Evolutionary conservation across 306 rosid species (phyloP).

Genomic region (Glycine latifolia): DNA sequence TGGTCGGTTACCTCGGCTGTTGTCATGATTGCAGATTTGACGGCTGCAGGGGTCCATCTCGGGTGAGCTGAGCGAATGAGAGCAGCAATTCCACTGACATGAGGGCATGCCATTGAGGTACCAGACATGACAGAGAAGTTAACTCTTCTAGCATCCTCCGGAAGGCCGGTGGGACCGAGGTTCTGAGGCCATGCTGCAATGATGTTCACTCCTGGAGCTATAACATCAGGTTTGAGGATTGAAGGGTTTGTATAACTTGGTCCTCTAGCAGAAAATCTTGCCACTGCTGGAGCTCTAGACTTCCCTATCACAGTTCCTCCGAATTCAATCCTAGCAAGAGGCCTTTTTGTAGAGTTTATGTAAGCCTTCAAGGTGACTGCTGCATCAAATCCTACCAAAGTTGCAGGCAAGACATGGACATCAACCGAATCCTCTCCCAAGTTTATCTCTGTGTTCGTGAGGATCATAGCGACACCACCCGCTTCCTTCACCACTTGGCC

Average conservation of each 20-base stretch:
- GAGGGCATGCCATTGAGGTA: slow-evolving; percentile 97
- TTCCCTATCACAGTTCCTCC: slow-evolving; percentile 82
- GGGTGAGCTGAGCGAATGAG: slow-evolving; percentile 80
- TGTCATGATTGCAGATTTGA: slow-evolving; percentile 88
- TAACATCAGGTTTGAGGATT: slow-evolving; percentile 90
- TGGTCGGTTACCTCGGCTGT: slow-evolving; percentile 71
- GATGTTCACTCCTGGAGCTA: slow-evolving; percentile 97
- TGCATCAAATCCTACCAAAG: slow-evolving; percentile 83
- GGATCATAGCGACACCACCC: slow-evolving; percentile 89
- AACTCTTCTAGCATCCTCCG: slow-evolving; percentile 79
- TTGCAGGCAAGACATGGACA: slow-evolving; percentile 94
- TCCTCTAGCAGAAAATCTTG: slow-evolving; percentile 88
- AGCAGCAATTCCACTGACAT: slow-evolving; percentile 87
- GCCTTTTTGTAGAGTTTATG: slow-evolving; percentile 70
- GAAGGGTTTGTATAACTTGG: slow-evolving; percentile 87
- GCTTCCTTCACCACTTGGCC: slow-evolving; percentile 90
- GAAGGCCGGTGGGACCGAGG: slow-evolving; percentile 86
- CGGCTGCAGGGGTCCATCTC: slow-evolving; percentile 81
- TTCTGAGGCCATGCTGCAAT: slow-evolving; percentile 99
- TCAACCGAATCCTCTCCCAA: slow-evolving; percentile 90
- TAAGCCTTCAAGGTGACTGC: slow-evolving; percentile 67
- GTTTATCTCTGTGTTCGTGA: slow-evolving; percentile 80
- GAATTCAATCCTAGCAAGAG: slow-evolving; percentile 71
- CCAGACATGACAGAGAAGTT: slow-evolving; percentile 94
- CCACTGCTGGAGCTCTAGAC: slow-evolving; percentile 82